These are phyloP conservation scores for Aplosporella prunicola DNA, from an alignment of 2,329 filamentous ascomycete genomes.

Conservation along the genomic window DNA sequence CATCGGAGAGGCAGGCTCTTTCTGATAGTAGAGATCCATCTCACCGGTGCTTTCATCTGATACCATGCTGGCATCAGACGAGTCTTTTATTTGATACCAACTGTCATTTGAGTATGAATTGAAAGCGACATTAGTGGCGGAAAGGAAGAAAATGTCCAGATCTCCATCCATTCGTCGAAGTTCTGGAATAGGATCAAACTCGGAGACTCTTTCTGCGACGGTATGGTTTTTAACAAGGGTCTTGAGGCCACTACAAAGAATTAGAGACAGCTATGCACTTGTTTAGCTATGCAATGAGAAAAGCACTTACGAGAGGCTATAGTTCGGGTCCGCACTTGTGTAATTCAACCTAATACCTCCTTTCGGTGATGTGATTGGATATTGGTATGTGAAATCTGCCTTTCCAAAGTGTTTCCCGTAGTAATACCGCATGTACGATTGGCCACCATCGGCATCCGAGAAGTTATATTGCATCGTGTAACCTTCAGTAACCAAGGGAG, in stretches of 20 bases:
- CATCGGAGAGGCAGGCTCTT: not conserved
- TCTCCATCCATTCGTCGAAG: conserved; percentile 6
- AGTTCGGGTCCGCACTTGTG: too few relatives aligned
- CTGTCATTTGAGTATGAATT: conserved; percentile 8
- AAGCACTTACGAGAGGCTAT: not conserved
- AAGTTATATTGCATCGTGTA: not conserved
- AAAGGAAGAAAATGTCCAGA: conserved; percentile 8
- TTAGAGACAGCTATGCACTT: too few relatives aligned
- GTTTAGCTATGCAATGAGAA: not conserved
- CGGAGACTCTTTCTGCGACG: not conserved
- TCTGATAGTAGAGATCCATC: not conserved
- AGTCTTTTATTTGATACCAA: conserved; percentile 7
- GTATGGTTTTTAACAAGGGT: not conserved
- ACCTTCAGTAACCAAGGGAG: not conserved
- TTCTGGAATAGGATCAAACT: not conserved
- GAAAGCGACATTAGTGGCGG: conserved; percentile 8
- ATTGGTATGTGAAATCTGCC: not conserved
- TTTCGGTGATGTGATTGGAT: not conserved
- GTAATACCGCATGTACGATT: not conserved
- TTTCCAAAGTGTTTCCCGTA: not conserved
- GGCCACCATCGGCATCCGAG: too few relatives aligned
- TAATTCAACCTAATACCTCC: too few relatives aligned
- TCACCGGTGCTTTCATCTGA: not conserved
- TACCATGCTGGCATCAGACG: not conserved
- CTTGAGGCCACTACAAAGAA: not conserved